Percentiles rank a stretch among this genome's conserved stretches.
Evolutionary conservation across 768 basidiomycete genomes (phyloP).

Genomic region (Boletus insuetus): DNA sequence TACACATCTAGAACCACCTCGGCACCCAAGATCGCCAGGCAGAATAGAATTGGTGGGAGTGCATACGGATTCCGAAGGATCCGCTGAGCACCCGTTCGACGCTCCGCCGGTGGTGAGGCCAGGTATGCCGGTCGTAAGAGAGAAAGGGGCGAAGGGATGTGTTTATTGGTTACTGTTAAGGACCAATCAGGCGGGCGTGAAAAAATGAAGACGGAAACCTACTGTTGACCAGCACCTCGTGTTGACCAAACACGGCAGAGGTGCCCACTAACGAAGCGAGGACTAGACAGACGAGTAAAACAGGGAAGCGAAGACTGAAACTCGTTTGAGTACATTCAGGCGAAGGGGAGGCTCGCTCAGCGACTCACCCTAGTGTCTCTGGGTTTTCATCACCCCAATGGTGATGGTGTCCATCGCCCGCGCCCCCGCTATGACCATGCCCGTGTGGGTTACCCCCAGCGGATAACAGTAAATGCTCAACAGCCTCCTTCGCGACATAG

Average conservation of each 20-base stretch:
- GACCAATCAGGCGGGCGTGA: constrained; percentile 1
- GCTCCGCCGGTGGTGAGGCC: constrained; percentile 3
- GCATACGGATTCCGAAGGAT: constrained; percentile 75
- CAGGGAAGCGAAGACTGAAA: constrained; percentile 64
- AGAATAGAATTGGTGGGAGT: constrained; percentile 59
- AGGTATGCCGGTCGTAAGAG: constrained; percentile 38
- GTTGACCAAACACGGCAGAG: constrained; percentile 58
- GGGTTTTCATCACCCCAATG: constrained; percentile 61
- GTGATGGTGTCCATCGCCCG: constrained; percentile 50
- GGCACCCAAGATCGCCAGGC: constrained; percentile 51
- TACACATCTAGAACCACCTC: constrained; percentile 56
- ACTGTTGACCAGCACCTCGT: constrained; percentile 65
- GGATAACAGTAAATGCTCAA: constrained; percentile 86
- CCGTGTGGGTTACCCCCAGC: constrained; percentile 74
- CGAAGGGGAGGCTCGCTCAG: background rate
- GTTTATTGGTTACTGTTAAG: constrained; percentile 55
- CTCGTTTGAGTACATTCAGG: background rate
- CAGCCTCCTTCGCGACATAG: constrained; percentile 95
- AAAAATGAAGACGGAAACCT: constrained; percentile 24
- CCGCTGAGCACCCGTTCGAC: constrained; percentile 13
- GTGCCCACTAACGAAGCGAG: constrained; percentile 57
- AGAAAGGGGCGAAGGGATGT: constrained; percentile 51
- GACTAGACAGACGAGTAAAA: constrained; percentile 52
- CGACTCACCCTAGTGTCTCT: constrained; percentile 40
- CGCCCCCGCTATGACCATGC: constrained; percentile 48